Base-by-base conservation (phyloP, 352 stramenopile genomes). In the Globisporangium okanoganense region DNA sequence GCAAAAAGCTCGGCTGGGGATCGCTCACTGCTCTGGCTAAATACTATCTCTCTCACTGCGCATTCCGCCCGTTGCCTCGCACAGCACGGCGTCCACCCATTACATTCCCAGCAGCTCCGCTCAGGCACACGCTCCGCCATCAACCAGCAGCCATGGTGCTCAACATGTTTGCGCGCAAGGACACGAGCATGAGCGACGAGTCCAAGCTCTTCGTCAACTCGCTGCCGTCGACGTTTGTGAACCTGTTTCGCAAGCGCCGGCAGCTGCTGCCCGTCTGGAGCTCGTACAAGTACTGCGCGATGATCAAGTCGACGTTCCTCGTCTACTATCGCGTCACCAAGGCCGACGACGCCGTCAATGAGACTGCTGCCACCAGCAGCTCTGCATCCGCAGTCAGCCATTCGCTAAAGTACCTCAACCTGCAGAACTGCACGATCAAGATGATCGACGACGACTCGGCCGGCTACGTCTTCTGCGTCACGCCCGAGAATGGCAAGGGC, bases 251-350 rank as follows among this genome's bases (percentile, higher is more conserved):
- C 67, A 95, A 95, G 73, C 83, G 81, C 27, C 73, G 86, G 13
- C 85, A 92, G 48, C 41, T 95, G 10, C 63, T 94, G 36, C 86
- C 82, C 1, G 82, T 94, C 3, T 95, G 86, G 86, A 88, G 78
- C 67, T 90, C 82, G 33, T 66, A 88, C 66, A 92, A 89, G 70
- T 95, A 95, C 71, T 93, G 85, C 70, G 65, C 77, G 53, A 82
- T 92, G 82, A 92, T 95, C 75, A 95, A 95, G 69, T 91, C 86
- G 56, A 91, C 76, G 44, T 95, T 72, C 62, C 62, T 95, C 43
- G 71, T 95, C 20, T 95, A 92, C 72, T 91, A 91, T 64, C 86
- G 86, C 66, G 81, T 81, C 22, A 79, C 69, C 18, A 90, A 86
- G 45, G 36, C 67, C 2, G 80, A 89, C 25, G 79, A 88, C 35